These are phyloP conservation scores for Ogataea methanolica DNA, from an alignment of 805 yeast species.

Conservation along the genomic window DNA sequence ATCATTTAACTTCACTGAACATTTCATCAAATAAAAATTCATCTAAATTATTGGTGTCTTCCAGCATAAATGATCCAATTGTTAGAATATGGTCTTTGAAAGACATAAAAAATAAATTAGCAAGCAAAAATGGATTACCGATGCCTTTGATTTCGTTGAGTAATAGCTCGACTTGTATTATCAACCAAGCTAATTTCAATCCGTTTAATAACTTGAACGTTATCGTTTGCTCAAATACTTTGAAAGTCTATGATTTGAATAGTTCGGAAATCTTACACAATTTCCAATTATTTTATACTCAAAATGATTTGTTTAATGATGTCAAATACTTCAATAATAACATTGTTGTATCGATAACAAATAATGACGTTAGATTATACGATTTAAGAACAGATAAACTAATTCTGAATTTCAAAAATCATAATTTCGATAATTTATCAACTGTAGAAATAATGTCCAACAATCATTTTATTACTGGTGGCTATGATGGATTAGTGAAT, in stretches of 20 bases:
- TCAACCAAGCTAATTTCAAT: neutral
- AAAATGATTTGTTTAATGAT: slow-evolving; percentile 4
- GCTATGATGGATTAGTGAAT: slow-evolving; percentile 16
- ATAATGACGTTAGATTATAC: slow-evolving; percentile 9
- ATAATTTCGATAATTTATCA: slow-evolving; percentile 14
- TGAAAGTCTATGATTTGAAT: slow-evolving; percentile 14
- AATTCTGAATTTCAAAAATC: slow-evolving; percentile 1
- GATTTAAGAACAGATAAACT: slow-evolving; percentile 7
- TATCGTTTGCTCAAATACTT: slow-evolving; percentile 13
- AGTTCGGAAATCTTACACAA: neutral
- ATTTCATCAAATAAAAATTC: slow-evolving; percentile 1
- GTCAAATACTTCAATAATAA: slow-evolving; percentile 8
- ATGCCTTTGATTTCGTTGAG: slow-evolving; percentile 3
- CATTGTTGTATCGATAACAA: slow-evolving; percentile 8
- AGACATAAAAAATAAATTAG: neutral
- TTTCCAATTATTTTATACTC: neutral
- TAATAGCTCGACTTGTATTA: slow-evolving; percentile 6
- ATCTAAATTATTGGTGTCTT: slow-evolving; percentile 6
- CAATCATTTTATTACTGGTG: slow-evolving; percentile 11
- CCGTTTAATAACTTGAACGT: slow-evolving; percentile 4
- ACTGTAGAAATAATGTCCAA: neutral
- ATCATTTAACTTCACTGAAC: slow-evolving; percentile 8
- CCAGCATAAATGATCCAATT: slow-evolving; percentile 7
- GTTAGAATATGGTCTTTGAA: slow-evolving; percentile 4
- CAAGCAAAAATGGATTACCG: neutral